Percentiles rank a stretch among this genome's conserved stretches.
Conservation (phyloP, 768 basidiomycete species). For the Leccinum subtestaceum region DNA sequence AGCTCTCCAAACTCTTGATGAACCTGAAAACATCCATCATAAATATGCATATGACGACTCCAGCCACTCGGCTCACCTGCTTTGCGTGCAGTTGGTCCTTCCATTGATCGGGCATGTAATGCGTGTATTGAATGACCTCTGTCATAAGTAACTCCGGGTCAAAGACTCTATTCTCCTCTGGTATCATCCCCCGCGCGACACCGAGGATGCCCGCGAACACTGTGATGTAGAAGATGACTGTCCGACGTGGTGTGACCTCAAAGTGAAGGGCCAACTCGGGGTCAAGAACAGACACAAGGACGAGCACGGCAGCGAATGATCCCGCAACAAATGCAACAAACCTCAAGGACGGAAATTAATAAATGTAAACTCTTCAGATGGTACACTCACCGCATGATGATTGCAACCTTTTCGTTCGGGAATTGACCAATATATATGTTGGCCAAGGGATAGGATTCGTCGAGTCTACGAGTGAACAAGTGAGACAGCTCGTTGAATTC, state of each 20-base stretch:
- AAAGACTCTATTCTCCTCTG: slow-evolving; percentile 89
- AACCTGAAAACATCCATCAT: slow-evolving; percentile 46
- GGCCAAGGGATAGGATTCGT: slow-evolving; percentile 85
- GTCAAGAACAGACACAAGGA: slow-evolving; percentile 88
- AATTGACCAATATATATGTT: slow-evolving; percentile 98
- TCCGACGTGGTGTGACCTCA: slow-evolving; percentile 90
- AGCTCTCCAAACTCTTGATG: slow-evolving; percentile 90
- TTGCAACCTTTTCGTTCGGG: slow-evolving; percentile 88
- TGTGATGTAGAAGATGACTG: slow-evolving; percentile 89
- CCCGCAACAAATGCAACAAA: slow-evolving; percentile 96
- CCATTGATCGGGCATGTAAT: slow-evolving; percentile 96
- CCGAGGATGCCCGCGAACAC: slow-evolving; percentile 87
- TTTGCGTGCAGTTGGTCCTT: slow-evolving; percentile 85
- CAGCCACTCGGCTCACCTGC: slow-evolving; percentile 44
- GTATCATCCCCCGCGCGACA: slow-evolving; percentile 91
- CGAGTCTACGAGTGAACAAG: slow-evolving; percentile 80
- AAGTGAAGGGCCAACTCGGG: slow-evolving; percentile 92
- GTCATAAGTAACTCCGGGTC: slow-evolving; percentile 92
- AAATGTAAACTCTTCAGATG: neutral
- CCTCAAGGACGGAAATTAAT: slow-evolving; percentile 39
- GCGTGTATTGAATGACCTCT: slow-evolving; percentile 90
- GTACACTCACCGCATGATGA: slow-evolving; percentile 77
- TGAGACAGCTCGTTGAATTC: slow-evolving; percentile 99
- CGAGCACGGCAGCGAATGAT: slow-evolving; percentile 93
- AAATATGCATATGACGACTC: neutral